Evolutionary conservation across 2,329 filamentous ascomycete species (phyloP).

Genomic region (Teratosphaeria gauchensis): DNA sequence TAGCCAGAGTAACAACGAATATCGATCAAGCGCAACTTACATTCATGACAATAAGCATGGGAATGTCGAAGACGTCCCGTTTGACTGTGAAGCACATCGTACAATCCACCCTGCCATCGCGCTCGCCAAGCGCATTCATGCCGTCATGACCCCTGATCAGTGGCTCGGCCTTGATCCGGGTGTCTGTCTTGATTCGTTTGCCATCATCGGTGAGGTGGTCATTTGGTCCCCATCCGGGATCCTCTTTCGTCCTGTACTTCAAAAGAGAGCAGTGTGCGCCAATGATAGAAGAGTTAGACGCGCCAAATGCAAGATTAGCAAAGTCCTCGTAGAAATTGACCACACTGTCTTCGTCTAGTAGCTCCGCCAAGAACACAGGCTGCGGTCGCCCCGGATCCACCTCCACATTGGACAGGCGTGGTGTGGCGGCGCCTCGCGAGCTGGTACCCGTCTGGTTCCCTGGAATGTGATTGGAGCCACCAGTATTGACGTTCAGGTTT

Average conservation of each 20-base stretch:
- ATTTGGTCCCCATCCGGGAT: conserved; percentile 31
- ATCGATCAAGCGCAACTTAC: conserved; percentile 49
- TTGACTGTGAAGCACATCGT: conserved; percentile 97
- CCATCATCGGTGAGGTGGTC: conserved; percentile 36
- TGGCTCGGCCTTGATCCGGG: conserved; percentile 14
- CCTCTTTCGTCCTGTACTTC: conserved; percentile 74
- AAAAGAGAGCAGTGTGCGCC: conserved; percentile 69
- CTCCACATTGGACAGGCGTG: conserved; percentile 22
- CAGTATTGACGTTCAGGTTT: conserved; percentile 78
- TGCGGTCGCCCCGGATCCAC: conserved; percentile 43
- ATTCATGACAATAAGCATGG: conserved; percentile 97
- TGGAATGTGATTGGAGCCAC: conserved; percentile 31
- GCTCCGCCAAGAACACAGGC: conserved; percentile 81
- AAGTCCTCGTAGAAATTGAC: conserved; percentile 96
- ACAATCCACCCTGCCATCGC: conserved; percentile 86
- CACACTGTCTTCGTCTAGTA: conserved; percentile 87
- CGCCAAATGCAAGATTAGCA: conserved; percentile 81
- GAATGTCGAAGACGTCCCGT: conserved; percentile 93
- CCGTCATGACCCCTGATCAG: conserved; percentile 56
- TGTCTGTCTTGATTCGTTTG: conserved; percentile 18
- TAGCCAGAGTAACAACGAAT: not conserved
- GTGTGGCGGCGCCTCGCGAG: conserved; percentile 40
- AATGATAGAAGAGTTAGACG: conserved; percentile 75
- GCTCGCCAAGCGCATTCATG: conserved; percentile 67
- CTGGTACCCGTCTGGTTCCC: conserved; percentile 33